Evolutionary conservation across 768 basidiomycete genomes (phyloP), one percentile per base, ranked within the genome.

Genomic region (Pholiota molesta): DNA sequence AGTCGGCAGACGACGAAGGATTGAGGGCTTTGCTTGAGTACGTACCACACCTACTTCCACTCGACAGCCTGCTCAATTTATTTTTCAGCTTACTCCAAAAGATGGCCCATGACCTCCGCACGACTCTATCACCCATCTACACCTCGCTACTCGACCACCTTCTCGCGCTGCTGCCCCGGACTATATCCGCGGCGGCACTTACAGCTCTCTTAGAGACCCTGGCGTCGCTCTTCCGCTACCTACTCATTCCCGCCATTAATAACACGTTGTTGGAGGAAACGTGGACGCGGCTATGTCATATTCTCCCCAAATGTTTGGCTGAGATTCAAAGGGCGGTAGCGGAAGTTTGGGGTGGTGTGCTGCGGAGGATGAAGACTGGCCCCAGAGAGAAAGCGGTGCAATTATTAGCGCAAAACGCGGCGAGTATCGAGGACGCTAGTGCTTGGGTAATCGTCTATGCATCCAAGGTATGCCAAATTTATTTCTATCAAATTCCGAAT

Each of bases 271-370:
- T 90, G 26, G 78, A 83, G 45, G 76, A 80, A 45, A 88, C 90
- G 2, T 94, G 92, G 92, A 58, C 71, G 5, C 68, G 74, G 29
- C 74, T 94, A 42, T 77, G 79, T 26, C 69, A 72, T 0, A 75
- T 81, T 1, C 71, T 94, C 9, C 82, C 83, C 3, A 81, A 78
- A 60, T 92, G 90, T 70, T 75, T 83, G 59, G 81, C 85, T 0
- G 91, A 95, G 61, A 83, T 93, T 2, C 91, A 91, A 69, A 78
- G 90, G 26, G 86, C 90, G 1, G 82, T 91, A 10, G 90, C 93
- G 0, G 94, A 97, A 69, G 92, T 94, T 3, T 97, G 94, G 96
- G 92, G 88, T 0, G 86, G 85, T 0, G 82, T 90, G 0, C 68
- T 97, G 45, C 80, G 95, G 53, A 82, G 91, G 66, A 75, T 95